A percentile compares a stretch with the other conserved stretches of the same genome.
Conservation (phyloP, 2,329 filamentous ascomycete species). For the Ascochyta clinopodiicola region DNA sequence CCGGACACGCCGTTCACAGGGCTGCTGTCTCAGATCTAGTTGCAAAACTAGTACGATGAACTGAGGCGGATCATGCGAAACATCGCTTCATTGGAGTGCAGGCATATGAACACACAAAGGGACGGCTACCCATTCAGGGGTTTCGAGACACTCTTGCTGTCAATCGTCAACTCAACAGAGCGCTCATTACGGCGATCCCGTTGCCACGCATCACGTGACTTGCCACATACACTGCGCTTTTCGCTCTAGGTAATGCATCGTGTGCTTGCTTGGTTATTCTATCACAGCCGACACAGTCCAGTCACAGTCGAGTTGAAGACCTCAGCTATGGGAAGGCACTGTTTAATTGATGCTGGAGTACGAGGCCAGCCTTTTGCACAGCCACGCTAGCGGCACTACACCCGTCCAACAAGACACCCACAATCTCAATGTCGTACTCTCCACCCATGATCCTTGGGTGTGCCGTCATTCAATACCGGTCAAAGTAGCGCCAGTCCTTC, state of each 20-base stretch:
- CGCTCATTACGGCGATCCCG: conserved; percentile 13
- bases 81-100: conserved; percentile 1
- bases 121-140: neutral
- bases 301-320: too few species aligned
- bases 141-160: neutral
- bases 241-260: neutral
- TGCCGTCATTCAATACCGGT: too few species aligned
- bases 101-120: neutral
- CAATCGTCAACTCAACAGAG: neutral
- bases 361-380: too few species aligned
- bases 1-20: conserved; percentile 18
- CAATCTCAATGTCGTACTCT: too few species aligned
- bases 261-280: neutral
- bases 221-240: neutral
- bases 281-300: too few species aligned
- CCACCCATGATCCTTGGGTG: too few species aligned
- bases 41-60: conserved; percentile 10
- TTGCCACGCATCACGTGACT: conserved; percentile 12
- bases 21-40: conserved; percentile 18
- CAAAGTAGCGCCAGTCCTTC: too few species aligned
- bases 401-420: too few species aligned
- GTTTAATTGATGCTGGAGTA: too few species aligned
- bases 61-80: conserved; percentile 5
- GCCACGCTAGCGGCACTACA: too few species aligned
- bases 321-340: too few species aligned